These are phyloP conservation scores for Aspergillus oerlinghausenensis DNA, from an alignment of 2,329 filamentous ascomycete genomes.

Conservation along the genomic window DNA sequence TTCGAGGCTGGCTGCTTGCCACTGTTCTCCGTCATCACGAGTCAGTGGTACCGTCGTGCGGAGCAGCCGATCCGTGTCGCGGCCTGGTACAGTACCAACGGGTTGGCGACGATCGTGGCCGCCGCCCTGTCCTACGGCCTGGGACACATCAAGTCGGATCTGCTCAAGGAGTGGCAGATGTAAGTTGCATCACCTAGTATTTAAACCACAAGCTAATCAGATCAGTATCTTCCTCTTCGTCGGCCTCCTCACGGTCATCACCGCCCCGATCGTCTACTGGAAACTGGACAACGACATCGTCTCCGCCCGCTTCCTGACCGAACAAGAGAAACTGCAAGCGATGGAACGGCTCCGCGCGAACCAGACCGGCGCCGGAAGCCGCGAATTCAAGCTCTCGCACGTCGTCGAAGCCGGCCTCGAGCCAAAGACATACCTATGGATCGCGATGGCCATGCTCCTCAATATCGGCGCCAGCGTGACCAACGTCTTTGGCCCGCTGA, in stretches of 20 bases:
- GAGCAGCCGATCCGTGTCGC: slow-evolving; percentile 62
- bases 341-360: slow-evolving; percentile 49
- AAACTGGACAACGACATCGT: slow-evolving; percentile 55
- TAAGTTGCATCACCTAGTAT: slow-evolving; percentile 12
- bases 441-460: slow-evolving; percentile 56
- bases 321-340: slow-evolving; percentile 44
- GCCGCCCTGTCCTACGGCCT: slow-evolving; percentile 55
- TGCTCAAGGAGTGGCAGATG: slow-evolving; percentile 50
- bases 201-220: not conserved
- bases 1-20: slow-evolving; percentile 50
- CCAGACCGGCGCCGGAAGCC: slow-evolving; percentile 44
- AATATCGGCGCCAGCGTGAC: slow-evolving; percentile 62
- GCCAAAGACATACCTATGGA: slow-evolving; percentile 54
- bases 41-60: slow-evolving; percentile 45
- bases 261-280: slow-evolving; percentile 56
- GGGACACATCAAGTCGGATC: slow-evolving; percentile 47
- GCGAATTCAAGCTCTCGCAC: slow-evolving; percentile 45
- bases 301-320: slow-evolving; percentile 46
- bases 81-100: slow-evolving; percentile 63
- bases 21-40: slow-evolving; percentile 43
- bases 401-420: slow-evolving; percentile 41
- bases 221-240: slow-evolving; percentile 57
- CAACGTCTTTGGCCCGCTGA: slow-evolving; percentile 62
- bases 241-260: slow-evolving; percentile 56
- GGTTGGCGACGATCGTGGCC: slow-evolving; percentile 54